Percentiles rank a stretch among this genome's conserved stretches.
Conservation (phyloP, 176 grass and related monocot species). For the Echinochloa phyllopogon region DNA sequence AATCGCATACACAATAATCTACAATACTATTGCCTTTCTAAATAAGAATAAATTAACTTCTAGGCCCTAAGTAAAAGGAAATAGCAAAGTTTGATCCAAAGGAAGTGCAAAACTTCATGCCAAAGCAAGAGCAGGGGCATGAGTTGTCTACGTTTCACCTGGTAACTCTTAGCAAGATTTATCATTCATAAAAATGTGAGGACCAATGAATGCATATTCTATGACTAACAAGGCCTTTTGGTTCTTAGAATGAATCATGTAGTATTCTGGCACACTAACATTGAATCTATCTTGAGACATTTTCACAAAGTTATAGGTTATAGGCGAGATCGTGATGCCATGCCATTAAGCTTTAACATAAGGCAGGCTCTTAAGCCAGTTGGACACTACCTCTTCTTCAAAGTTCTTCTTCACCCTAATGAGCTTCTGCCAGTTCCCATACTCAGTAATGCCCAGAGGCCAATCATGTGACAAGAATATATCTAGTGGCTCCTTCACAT, state of each 20-base stretch:
- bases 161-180: conserved; percentile 2
- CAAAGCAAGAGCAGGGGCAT: background rate
- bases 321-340: background rate
- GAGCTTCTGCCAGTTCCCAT: conserved; percentile 82
- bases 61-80: background rate
- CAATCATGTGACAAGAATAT: conserved; percentile 99
- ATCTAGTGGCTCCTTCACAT: conserved; percentile 81
- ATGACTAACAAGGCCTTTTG: background rate
- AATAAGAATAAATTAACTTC: conserved; percentile 24
- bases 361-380: conserved; percentile 14
- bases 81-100: background rate
- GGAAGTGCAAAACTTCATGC: background rate
- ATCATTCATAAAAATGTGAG: background rate
- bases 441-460: conserved; percentile 94
- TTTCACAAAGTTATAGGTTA: background rate
- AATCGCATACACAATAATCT: background rate
- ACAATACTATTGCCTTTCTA: conserved; percentile 6
- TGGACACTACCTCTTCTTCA: conserved; percentile 63
- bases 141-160: conserved; percentile 4
- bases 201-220: background rate
- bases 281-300: background rate
- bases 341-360: background rate
- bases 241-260: conserved; percentile 8
- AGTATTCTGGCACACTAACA: background rate
- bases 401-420: conserved; percentile 56